Conservation (phyloP, 2,329 filamentous ascomycete genomes). For the Alternaria conjuncta region DNA sequence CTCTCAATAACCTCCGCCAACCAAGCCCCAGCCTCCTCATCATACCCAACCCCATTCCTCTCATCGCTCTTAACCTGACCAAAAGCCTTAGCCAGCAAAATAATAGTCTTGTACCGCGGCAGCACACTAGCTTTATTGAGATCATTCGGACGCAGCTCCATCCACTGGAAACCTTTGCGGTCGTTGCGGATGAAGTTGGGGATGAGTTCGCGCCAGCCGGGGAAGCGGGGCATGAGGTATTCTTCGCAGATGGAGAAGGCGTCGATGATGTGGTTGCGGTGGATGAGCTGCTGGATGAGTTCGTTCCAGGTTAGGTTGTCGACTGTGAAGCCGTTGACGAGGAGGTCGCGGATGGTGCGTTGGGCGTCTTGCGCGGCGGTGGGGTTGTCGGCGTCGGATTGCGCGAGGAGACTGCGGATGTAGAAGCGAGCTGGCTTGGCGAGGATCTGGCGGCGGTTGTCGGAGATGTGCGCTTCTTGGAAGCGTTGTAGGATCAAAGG, state of each 20-base stretch:
- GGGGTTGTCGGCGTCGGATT: slow-evolving; percentile 34
- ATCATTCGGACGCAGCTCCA: slow-evolving; percentile 38
- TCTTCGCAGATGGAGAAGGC: slow-evolving; percentile 79
- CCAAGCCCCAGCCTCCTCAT: slow-evolving; percentile 27
- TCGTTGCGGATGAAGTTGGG: slow-evolving; percentile 34
- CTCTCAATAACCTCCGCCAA: slow-evolving; percentile 39
- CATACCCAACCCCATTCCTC: slow-evolving; percentile 34
- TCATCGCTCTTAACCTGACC: slow-evolving; percentile 46
- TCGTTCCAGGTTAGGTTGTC: slow-evolving; percentile 82
- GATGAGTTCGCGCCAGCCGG: slow-evolving; percentile 66
- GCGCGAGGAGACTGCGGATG: slow-evolving; percentile 61
- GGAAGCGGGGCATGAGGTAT: slow-evolving; percentile 79
- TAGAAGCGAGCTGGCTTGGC: slow-evolving; percentile 58
- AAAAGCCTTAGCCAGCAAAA: slow-evolving; percentile 50
- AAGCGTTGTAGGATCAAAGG: slow-evolving; percentile 23
- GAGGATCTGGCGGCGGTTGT: slow-evolving; percentile 57
- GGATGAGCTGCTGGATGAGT: slow-evolving; percentile 72
- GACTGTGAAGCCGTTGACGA: slow-evolving; percentile 72
- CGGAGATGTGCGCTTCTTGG: slow-evolving; percentile 31
- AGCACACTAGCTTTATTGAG: slow-evolving; percentile 35
- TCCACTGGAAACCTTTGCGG: slow-evolving; percentile 30
- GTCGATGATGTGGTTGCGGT: slow-evolving; percentile 63
- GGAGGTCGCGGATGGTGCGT: slow-evolving; percentile 59
- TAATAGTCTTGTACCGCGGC: slow-evolving; percentile 54
- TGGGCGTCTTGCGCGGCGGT: slow-evolving; percentile 38